Conservation (phyloP, 2,329 filamentous ascomycete species). For the Ceratocystis eucalypticola region DNA sequence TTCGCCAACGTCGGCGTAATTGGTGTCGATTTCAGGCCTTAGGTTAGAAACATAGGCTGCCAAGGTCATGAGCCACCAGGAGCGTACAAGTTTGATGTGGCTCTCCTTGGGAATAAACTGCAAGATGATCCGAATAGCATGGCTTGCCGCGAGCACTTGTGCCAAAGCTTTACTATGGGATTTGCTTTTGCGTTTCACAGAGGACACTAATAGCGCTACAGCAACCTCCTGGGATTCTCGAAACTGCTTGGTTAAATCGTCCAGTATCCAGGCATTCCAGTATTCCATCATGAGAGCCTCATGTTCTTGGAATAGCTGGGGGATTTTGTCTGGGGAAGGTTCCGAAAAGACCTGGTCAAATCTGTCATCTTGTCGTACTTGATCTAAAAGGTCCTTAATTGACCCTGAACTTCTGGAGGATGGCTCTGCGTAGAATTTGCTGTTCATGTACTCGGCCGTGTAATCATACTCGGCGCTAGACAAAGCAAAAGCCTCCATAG, state of each 20-base stretch:
- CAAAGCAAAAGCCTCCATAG: slow-evolving; percentile 73
- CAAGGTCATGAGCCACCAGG: slow-evolving; percentile 82
- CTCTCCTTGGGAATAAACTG: slow-evolving; percentile 60
- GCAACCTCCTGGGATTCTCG: slow-evolving; percentile 53
- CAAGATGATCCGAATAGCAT: slow-evolving; percentile 76
- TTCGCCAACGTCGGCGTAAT: slow-evolving; percentile 45
- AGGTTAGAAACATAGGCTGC: slow-evolving; percentile 63
- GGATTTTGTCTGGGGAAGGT: slow-evolving; percentile 49
- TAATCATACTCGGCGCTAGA: slow-evolving; percentile 45
- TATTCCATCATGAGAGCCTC: slow-evolving; percentile 66
- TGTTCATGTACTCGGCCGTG: slow-evolving; percentile 56
- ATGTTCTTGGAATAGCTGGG: slow-evolving; percentile 48
- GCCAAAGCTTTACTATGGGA: slow-evolving; percentile 73
- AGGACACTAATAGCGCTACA: slow-evolving; percentile 48
- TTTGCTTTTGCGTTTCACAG: slow-evolving; percentile 42
- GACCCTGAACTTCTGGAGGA: slow-evolving; percentile 47
- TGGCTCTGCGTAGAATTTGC: slow-evolving; percentile 54
- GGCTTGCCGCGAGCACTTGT: slow-evolving; percentile 70
- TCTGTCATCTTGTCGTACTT: slow-evolving; percentile 52
- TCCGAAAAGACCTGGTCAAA: slow-evolving; percentile 54
- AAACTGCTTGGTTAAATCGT: slow-evolving; percentile 60
- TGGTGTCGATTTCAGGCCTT: slow-evolving; percentile 57
- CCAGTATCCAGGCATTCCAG: slow-evolving; percentile 69
- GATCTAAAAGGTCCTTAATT: slow-evolving; percentile 56
- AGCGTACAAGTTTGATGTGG: slow-evolving; percentile 59